Evolutionary conservation across 257 asterid genomes (phyloP), one percentile per base, ranked within the genome.

Genomic region (Salvia rosmarinus): DNA sequence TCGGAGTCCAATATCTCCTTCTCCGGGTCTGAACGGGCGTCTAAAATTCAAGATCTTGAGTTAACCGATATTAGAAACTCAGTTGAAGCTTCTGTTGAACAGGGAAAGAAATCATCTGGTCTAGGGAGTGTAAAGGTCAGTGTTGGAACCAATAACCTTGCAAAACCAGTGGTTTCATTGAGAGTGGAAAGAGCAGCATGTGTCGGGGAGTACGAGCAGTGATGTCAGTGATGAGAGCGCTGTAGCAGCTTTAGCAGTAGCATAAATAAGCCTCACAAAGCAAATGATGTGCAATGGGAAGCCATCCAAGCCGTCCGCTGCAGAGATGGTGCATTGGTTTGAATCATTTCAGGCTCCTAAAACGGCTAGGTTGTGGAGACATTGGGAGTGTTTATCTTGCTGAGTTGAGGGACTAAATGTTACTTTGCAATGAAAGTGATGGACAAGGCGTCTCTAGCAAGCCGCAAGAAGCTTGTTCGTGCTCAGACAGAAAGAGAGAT

Each of bases 401-500:
- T 2, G 92, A 88, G 78, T 58, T 88, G 87, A 84, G 89, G 90
- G 60, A 84, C 92, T 2, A 86, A 82, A 71, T 83, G 95, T 79
- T 80, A 86, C 71, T 86, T 88, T 57, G 95, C 95, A 3, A 88
- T 86, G 89, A 88, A 88, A 51, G 88, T 88, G 55, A 88, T 88
- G 95, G 91, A 88, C 72, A 88, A 88, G 78, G 84, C 89, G 5
- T 81, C 91, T 58, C 74, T 88, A 17, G 92, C 83, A 20, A 80
- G 89, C 74, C 89, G 95, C 57, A 88, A 88, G 77, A 88, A 88
- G 69, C 83, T 88, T 71, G 85, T 84, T 72, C 95, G 95, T 37
- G 92, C 95, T 83, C 92, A 88, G 80, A 88, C 95, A 0, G 95
- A 88, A 77, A 77, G 90, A 70, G 95, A 86, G 83, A 86, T 88